Base-by-base conservation (phyloP, 192 early-diverging fungal genomes). In the Umbelopsis sp. region DNA sequence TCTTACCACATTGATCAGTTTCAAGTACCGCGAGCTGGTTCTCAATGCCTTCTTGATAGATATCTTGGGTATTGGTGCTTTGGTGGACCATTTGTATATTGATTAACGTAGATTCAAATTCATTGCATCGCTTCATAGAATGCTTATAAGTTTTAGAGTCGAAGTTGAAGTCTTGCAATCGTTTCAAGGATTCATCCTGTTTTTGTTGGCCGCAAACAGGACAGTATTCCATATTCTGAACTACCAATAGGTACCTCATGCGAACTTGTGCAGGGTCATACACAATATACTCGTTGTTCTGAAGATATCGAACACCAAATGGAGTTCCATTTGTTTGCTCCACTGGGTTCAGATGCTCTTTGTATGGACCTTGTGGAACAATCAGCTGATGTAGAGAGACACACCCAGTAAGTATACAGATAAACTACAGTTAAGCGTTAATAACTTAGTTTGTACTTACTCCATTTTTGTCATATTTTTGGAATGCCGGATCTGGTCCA, bases 281-380 rank as follows among this genome's bases (percentile, higher is more conserved):
- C 9, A 94, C 92, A 74, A 94, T 91, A 74, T 83, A 95, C 69
- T 95, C 94, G 78, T 93, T 91, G 65, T 94, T 89, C 16, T 83
- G 65, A 24, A 95, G 75, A 47, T 68, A n/a, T n/a, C n/a, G n/a
- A n/a, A n/a, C n/a, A 45, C 11, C 16, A 1, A 32, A 45, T 4
- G 43, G 7, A 45, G 22, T 44, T n/a, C 3, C 34, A 70, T 22
- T 70, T 4, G 45, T 62, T 45, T 1, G 21, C 9, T 31, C 36
- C 16, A 0, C 17, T 1, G 20, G 12, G 21, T n/a, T 38, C 24
- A 44, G 21, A 70, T n/a, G n/a, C 45, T 41, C 38, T 41, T 41
- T 41, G 12, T 41, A 11, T 45, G 29, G 16, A 25, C 62, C 51
- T 45, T 53, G 53, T 25, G 69, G 54, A 31, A 84, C 52, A 34